Evolutionary conservation across 768 basidiomycete genomes (phyloP).

Genomic region (Pleurotus salmoneostramineus): DNA sequence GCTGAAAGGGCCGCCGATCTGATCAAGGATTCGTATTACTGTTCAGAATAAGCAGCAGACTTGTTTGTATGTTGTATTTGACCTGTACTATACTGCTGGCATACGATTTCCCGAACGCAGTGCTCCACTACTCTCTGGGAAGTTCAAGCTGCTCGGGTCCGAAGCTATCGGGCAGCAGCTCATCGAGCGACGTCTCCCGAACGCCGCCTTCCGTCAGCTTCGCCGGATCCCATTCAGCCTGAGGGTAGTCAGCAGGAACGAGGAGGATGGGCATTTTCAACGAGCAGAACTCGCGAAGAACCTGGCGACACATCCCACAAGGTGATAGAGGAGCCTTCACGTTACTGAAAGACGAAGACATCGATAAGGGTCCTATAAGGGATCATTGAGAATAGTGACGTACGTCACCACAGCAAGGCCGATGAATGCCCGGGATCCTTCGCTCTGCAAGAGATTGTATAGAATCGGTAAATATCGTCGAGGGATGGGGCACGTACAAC

Average conservation of each 20-base stretch:
- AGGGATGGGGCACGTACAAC: constrained; percentile 51
- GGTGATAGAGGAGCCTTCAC: constrained; percentile 68
- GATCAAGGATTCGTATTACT: constrained; percentile 12
- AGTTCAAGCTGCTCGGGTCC: constrained; percentile 78
- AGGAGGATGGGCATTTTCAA: constrained; percentile 70
- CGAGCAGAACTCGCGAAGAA: constrained; percentile 82
- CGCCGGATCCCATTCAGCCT: constrained; percentile 24
- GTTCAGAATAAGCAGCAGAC: neutral
- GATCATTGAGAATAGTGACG: constrained; percentile 19
- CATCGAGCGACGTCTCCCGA: constrained; percentile 62
- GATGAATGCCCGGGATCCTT: constrained; percentile 65
- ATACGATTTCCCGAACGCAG: neutral
- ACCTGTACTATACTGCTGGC: neutral
- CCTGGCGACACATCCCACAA: constrained; percentile 92
- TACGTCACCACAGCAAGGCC: constrained; percentile 82
- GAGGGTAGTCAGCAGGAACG: constrained; percentile 60
- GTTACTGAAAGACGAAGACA: constrained; percentile 45
- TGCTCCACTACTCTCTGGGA: constrained; percentile 26
- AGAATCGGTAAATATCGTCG: neutral
- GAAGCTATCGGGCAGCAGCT: constrained; percentile 82
- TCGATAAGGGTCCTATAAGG: neutral
- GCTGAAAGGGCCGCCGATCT: constrained; percentile 22
- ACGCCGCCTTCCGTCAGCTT: constrained; percentile 48
- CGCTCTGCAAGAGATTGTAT: constrained; percentile 50
- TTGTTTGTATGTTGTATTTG: neutral